Conservation (phyloP, 2,329 filamentous ascomycete genomes). For the Blastomyces silverae region DNA sequence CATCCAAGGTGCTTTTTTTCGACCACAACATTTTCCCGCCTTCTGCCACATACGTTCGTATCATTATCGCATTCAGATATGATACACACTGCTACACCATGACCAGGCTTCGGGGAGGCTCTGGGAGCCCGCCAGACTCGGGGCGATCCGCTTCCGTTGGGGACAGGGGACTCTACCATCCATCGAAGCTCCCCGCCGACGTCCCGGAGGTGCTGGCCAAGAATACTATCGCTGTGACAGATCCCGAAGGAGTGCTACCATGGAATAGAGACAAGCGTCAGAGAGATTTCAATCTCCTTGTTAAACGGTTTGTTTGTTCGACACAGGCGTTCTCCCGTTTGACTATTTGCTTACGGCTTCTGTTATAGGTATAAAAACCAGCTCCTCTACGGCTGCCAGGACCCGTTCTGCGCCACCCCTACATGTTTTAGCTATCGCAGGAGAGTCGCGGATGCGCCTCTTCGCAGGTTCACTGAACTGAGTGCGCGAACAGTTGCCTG, state of each 20-base stretch:
- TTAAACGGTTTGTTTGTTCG: slow-evolving; percentile 52
- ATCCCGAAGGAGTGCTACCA: slow-evolving; percentile 33
- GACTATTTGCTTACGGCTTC: background rate
- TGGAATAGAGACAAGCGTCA: slow-evolving; percentile 39
- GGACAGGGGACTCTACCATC: slow-evolving; percentile 29
- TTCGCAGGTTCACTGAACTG: slow-evolving; percentile 70
- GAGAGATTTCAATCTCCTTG: slow-evolving; percentile 51
- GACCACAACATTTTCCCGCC: background rate
- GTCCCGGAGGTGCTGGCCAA: slow-evolving; percentile 36
- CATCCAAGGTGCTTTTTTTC: background rate
- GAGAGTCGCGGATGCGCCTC: slow-evolving; percentile 59
- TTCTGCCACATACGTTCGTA: background rate
- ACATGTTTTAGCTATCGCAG: slow-evolving; percentile 76
- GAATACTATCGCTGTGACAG: slow-evolving; percentile 37
- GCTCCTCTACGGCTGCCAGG: slow-evolving; percentile 72
- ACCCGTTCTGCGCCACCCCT: slow-evolving; percentile 60
- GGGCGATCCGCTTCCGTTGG: slow-evolving; percentile 24
- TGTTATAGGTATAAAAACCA: slow-evolving; percentile 65
- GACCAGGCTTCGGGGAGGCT: slow-evolving; percentile 41
- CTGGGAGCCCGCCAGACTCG: slow-evolving; percentile 30
- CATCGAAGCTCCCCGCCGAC: slow-evolving; percentile 38
- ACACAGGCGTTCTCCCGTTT: background rate
- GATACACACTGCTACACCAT: slow-evolving; percentile 29
- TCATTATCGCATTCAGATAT: slow-evolving; percentile 23
- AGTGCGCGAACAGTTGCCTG: slow-evolving; percentile 76